phyloP scores from a whole-genome alignment of 305 asterid genomes.

The Plantago lanceolata region DNA sequence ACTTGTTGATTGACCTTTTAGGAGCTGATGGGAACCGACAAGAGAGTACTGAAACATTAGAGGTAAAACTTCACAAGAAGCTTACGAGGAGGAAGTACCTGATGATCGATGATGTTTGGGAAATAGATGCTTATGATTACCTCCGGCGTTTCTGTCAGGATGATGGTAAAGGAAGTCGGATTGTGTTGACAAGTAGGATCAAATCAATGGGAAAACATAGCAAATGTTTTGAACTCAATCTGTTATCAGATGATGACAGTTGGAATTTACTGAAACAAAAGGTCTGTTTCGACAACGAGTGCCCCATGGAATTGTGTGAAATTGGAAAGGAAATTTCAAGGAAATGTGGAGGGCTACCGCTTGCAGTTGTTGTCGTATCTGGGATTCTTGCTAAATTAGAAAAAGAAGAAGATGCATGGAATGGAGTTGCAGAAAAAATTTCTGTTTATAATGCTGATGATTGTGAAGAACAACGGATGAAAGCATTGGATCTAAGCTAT shows the following conservation, averaged over 20 bases:
- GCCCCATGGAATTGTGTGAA: not conserved
- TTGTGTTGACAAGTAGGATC: no score
- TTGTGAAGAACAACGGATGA: not conserved
- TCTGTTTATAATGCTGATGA: not conserved
- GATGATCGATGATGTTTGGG: no score
- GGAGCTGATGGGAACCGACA: no score
- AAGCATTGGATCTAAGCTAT: slow-evolving; percentile 9
- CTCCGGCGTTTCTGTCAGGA: no score
- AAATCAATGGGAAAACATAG: no score
- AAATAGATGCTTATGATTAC: no score
- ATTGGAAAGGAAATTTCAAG: not conserved
- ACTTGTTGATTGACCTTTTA: no score
- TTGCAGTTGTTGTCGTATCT: not conserved
- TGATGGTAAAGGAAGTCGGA: no score
- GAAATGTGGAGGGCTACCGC: slow-evolving; percentile 10
- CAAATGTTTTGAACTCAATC: no score
- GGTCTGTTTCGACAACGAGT: not conserved
- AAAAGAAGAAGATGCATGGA: not conserved
- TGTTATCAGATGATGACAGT: slow-evolving; percentile 8
- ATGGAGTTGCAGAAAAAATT: not conserved
- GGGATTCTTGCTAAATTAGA: not conserved
- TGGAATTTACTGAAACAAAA: slow-evolving; percentile 4
- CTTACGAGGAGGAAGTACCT: no score
- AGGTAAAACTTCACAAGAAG: no score
- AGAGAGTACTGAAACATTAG: no score